Base-by-base conservation (phyloP, 2,329 filamentous ascomycete genomes). In the Elsinoe ampelina region DNA sequence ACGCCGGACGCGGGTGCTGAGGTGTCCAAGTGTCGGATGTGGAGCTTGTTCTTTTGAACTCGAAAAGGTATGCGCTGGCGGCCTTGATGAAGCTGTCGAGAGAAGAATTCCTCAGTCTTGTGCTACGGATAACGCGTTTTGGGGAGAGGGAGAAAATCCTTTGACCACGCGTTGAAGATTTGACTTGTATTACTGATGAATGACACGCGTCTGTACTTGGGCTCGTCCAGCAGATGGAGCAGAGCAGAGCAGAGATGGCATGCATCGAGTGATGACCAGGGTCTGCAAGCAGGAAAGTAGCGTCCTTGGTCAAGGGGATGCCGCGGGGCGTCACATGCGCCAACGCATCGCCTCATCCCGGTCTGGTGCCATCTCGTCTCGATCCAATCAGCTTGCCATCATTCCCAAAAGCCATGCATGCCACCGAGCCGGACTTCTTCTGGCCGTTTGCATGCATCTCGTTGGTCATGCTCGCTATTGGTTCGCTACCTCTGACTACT, bases 1-100 rank as follows among this genome's bases (percentile, higher is more conserved):
- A 39, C 26, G 52, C 39, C 54, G 54, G 54, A 56, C 54, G 41
- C 54, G 54, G 54, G 54, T 56, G 54, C 39, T 56, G 54, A 56
- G 54, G 54, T 56, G 54, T 56, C 54, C 41, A 56, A n/a, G 30
- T 32, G 54, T 45, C 38, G 34, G 35, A 19, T 38, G 54, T 56
- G 54, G 54, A 56, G 54, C 54, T 47, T 56, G 52, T 15, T 22
- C 30, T 11, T 11, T n/a, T 47, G 52, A 7, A 17, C 36, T 39
- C 4, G 1, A n/a, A 3, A 39, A 22, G 10, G 38, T 38, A 45
- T 56, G 54, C 54, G 54, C 20, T 56, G 54, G 34, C 54, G 15
- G 39, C 19, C 32, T 39, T 20, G 32, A 26, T 52, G 48, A 39
- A 38, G 48, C 48, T 36, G 20, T 19, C 7, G 19, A 39, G 34